Evolutionary conservation across 176 grass and related monocot species (phyloP).

Genomic region (Aegilops tauschii): DNA sequence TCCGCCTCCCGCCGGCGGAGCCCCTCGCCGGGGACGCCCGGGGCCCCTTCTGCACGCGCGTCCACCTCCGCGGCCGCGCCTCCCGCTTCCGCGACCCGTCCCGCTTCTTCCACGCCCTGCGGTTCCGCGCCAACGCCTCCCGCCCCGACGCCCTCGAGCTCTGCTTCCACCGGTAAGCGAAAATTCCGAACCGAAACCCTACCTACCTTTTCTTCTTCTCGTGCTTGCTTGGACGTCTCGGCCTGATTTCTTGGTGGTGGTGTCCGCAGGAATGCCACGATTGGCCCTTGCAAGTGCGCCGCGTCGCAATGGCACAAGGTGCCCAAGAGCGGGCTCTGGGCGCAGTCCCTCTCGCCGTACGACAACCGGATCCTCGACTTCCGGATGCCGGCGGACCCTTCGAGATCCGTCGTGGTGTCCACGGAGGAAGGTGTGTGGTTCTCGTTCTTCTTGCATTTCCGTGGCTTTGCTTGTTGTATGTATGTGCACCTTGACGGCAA

Average conservation of each 20-base stretch:
- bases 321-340: slow-evolving; percentile 63
- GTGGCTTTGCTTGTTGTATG: neutral
- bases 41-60: slow-evolving; percentile 48
- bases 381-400: slow-evolving; percentile 58
- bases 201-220: neutral
- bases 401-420: slow-evolving; percentile 52
- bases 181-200: slow-evolving; percentile 10
- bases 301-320: slow-evolving; percentile 80
- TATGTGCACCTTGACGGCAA: neutral
- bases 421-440: slow-evolving; percentile 63
- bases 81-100: slow-evolving; percentile 69
- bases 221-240: neutral
- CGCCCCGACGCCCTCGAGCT: slow-evolving; percentile 63
- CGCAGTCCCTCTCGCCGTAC: slow-evolving; percentile 66
- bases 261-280: slow-evolving; percentile 70
- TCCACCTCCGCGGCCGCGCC: slow-evolving; percentile 54
- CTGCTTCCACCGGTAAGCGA: slow-evolving; percentile 79
- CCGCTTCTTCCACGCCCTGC: slow-evolving; percentile 66
- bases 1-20: slow-evolving; percentile 38
- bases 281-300: slow-evolving; percentile 64
- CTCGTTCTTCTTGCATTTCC: neutral
- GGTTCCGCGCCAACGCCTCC: slow-evolving; percentile 43
- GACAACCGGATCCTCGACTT: slow-evolving; percentile 69
- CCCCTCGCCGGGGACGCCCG: slow-evolving; percentile 2
- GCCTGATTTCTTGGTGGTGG: neutral